Percentiles rank a stretch among this genome's conserved stretches.
Conservation (phyloP, 2,329 filamentous ascomycete species). For the Aspergillus fijiensis region DNA sequence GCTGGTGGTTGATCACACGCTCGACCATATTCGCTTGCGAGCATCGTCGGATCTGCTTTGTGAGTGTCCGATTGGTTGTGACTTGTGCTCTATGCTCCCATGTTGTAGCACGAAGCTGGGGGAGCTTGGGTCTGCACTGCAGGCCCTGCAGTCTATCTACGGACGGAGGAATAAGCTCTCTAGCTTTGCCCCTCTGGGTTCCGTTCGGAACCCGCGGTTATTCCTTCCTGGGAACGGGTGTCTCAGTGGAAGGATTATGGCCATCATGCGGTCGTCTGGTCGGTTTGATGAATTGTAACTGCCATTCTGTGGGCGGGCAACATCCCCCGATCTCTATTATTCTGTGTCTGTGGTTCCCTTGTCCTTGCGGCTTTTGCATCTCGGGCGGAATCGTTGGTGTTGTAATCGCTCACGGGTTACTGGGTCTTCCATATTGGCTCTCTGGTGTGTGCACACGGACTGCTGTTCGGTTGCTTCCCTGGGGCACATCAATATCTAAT, state of each 20-base stretch:
- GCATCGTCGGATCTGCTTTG: neutral
- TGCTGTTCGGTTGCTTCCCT: too few species aligned
- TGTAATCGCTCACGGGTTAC: too few species aligned
- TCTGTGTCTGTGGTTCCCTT: too few species aligned
- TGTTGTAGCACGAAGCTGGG: neutral
- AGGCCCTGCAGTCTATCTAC: neutral
- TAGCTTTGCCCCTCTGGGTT: neutral
- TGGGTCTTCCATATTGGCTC: too few species aligned
- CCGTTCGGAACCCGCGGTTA: neutral
- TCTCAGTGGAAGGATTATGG: neutral
- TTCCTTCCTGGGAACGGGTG: neutral
- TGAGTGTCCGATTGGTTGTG: neutral
- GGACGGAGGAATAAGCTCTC: neutral
- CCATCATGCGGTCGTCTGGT: neutral
- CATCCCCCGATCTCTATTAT: neutral
- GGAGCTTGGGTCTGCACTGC: neutral
- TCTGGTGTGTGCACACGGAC: too few species aligned
- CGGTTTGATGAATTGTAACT: neutral
- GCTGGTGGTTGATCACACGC: neutral
- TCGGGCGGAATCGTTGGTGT: too few species aligned
- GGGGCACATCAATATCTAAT: too few species aligned
- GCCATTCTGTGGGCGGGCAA: neutral
- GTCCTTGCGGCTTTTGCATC: too few species aligned
- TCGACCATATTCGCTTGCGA: neutral
- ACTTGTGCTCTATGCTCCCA: neutral